Conservation (phyloP, 139 green algal genomes). For the Coccomyxa sp. region DNA sequence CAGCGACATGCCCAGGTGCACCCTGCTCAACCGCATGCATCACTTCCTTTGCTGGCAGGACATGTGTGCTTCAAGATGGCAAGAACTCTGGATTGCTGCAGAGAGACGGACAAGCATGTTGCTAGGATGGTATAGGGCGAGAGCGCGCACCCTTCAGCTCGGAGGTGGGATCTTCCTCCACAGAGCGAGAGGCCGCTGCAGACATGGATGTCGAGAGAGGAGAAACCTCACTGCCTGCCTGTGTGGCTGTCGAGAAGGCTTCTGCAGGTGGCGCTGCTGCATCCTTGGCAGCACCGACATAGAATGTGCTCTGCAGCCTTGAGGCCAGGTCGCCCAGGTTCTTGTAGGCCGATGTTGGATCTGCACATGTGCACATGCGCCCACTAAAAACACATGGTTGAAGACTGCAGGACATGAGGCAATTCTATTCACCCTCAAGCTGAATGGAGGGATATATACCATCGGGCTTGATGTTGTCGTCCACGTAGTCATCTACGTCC, state of each 20-base stretch:
- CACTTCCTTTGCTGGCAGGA: too few relatives aligned
- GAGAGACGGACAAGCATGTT: too few relatives aligned
- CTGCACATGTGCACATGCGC: constrained; percentile 8
- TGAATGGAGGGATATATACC: neutral
- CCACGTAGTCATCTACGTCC: constrained; percentile 14
- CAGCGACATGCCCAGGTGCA: too few relatives aligned
- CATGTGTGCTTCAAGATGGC: too few relatives aligned
- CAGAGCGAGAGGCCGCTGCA: too few relatives aligned
- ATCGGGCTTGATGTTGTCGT: neutral
- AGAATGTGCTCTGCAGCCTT: constrained; percentile 7
- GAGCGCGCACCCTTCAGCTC: too few relatives aligned
- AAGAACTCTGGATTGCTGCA: too few relatives aligned
- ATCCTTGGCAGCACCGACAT: neutral
- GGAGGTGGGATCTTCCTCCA: too few relatives aligned
- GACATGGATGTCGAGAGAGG: too few relatives aligned
- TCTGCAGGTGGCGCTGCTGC: neutral
- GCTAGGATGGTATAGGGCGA: too few relatives aligned
- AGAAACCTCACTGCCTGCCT: too few relatives aligned
- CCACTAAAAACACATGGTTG: neutral
- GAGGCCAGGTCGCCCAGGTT: constrained; percentile 22
- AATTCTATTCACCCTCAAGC: neutral
- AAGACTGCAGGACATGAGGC: neutral
- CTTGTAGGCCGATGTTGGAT: constrained; percentile 22
- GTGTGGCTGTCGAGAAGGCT: neutral
- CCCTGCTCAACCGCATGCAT: too few relatives aligned